phyloP scores from a whole-genome alignment of 176 grass and related monocot species.

The Hordeum marinum region DNA sequence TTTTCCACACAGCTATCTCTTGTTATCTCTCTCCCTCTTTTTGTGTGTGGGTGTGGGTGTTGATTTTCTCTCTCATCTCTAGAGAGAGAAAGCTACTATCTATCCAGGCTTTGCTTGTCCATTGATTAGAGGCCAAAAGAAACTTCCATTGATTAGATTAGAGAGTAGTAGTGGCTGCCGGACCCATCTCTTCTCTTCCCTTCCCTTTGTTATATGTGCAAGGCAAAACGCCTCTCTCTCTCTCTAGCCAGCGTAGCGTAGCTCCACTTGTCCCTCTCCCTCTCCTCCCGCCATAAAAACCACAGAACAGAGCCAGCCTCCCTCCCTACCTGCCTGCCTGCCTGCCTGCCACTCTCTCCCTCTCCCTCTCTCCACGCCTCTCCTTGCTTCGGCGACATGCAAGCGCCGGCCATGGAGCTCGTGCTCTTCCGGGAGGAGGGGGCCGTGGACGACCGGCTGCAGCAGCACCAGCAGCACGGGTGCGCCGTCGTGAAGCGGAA shows the following conservation, averaged over 20 bases:
- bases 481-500: slow-evolving; percentile 36
- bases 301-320: background rate
- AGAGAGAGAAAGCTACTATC: background rate
- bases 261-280: slow-evolving; percentile 6
- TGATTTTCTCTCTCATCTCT: background rate
- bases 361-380: slow-evolving; percentile 14
- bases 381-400: slow-evolving; percentile 15
- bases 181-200: background rate
- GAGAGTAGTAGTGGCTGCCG: background rate
- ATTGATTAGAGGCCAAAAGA: slow-evolving; percentile 38
- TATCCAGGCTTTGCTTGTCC: slow-evolving; percentile 5
- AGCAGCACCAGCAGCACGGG: background rate
- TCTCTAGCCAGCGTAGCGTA: slow-evolving; percentile 1
- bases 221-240: slow-evolving; percentile 26
- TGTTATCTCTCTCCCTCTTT: background rate
- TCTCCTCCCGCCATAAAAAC: slow-evolving; percentile 20
- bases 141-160: slow-evolving; percentile 30
- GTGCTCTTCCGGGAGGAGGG: slow-evolving; percentile 25
- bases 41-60: background rate
- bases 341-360: slow-evolving; percentile 12
- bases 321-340: background rate
- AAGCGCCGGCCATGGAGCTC: slow-evolving; percentile 28
- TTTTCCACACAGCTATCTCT: slow-evolving; percentile 1
- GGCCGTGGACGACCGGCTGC: background rate
- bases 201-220: background rate